Percentiles rank a stretch among this genome's conserved stretches.
These are phyloP conservation scores for Naganishia kalamii DNA, from an alignment of 768 basidiomycete genomes.

Conservation along the genomic window DNA sequence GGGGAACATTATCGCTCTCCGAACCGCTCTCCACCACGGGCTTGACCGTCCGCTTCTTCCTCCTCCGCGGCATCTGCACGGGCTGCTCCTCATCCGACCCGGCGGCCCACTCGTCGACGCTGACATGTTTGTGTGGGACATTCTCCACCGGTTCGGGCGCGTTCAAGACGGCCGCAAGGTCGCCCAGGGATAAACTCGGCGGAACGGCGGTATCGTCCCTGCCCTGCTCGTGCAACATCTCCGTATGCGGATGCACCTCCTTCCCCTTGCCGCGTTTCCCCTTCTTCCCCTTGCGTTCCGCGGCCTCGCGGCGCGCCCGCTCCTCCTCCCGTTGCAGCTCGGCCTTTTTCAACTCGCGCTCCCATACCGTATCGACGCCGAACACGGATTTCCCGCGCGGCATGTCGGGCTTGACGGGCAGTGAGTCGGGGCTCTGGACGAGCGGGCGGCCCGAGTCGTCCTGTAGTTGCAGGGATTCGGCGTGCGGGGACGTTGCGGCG, in stretches of 20 bases:
- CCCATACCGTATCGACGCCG: conserved; percentile 89
- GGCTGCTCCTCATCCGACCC: conserved; percentile 18
- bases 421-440: not conserved
- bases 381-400: conserved; percentile 70
- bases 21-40: conserved; percentile 17
- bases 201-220: not conserved
- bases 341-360: conserved; percentile 75
- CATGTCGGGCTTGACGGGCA: conserved; percentile 25
- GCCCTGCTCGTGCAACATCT: not conserved
- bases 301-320: conserved; percentile 32
- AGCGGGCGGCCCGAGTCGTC: not conserved
- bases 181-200: not conserved
- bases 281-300: conserved; percentile 48
- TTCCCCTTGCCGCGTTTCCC: conserved; percentile 35
- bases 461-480: not conserved
- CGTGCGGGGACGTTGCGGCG: no score
- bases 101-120: conserved; percentile 26
- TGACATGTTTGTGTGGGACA: conserved; percentile 21
- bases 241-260: conserved; percentile 38
- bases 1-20: conserved; percentile 35
- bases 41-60: conserved; percentile 10
- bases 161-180: not conserved
- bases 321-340: conserved; percentile 69
- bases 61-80: not conserved
- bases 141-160: not conserved